Percentiles rank a stretch among this genome's conserved stretches.
phyloP scores from a whole-genome alignment of 2,329 filamentous ascomycete species.

The Monosporascus cannonballus region DNA sequence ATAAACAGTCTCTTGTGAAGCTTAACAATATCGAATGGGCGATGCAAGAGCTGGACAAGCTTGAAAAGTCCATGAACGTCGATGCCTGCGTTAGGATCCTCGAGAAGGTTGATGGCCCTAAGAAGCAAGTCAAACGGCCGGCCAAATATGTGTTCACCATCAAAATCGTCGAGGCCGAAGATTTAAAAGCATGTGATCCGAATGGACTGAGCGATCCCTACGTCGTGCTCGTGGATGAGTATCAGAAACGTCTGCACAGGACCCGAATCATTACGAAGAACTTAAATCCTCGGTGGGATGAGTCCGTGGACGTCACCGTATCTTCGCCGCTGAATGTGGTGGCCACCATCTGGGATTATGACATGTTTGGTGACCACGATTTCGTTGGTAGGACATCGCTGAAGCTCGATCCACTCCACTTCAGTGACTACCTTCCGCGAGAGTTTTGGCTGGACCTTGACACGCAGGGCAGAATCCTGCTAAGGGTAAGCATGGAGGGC shows the following conservation, averaged over 20 bases:
- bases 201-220: constrained; percentile 94
- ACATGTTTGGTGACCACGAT: constrained; percentile 94
- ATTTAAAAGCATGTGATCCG: constrained; percentile 95
- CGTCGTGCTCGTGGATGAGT: constrained; percentile 93
- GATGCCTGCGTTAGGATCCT: constrained; percentile 84
- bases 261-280: constrained; percentile 87
- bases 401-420: constrained; percentile 96
- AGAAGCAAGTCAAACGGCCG: constrained; percentile 56
- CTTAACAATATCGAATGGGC: constrained; percentile 97
- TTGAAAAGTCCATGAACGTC: constrained; percentile 85
- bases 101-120: constrained; percentile 65
- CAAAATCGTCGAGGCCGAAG: constrained; percentile 96
- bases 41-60: constrained; percentile 82
- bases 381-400: constrained; percentile 95
- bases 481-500: constrained; percentile 96
- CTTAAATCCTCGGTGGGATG: constrained; percentile 94
- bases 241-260: constrained; percentile 92
- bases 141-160: constrained; percentile 97
- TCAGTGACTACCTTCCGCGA: constrained; percentile 88
- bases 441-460: constrained; percentile 98
- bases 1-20: constrained; percentile 79
- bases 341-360: constrained; percentile 97
- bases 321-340: constrained; percentile 89
- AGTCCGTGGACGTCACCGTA: constrained; percentile 93
- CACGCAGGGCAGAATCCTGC: constrained; percentile 81